Percentiles rank a stretch among this genome's conserved stretches.
phyloP scores from a whole-genome alignment of 225 moss, liverwort and hornwort species.

The Straminergon stramineum region DNA sequence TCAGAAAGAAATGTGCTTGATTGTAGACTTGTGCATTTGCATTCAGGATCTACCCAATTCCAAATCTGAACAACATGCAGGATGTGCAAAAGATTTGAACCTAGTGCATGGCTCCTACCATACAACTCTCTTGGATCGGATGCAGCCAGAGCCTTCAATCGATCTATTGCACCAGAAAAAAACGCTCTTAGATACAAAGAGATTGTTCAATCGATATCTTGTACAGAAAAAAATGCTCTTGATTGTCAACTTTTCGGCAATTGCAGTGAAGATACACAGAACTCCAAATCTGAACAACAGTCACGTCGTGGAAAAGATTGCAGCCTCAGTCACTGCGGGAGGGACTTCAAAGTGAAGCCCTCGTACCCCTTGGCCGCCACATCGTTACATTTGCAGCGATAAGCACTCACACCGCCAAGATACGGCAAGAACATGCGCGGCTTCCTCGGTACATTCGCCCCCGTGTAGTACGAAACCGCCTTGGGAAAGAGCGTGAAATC shows the following conservation, averaged over 20 bases:
- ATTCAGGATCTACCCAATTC: neutral
- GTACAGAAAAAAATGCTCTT: neutral
- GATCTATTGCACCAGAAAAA: too few species aligned
- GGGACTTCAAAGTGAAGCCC: neutral
- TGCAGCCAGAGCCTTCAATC: too few species aligned
- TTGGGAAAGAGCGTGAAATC: neutral
- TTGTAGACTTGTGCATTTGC: neutral
- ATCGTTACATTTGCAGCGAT: neutral
- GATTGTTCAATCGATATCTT: too few species aligned
- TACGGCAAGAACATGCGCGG: neutral
- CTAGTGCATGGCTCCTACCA: neutral
- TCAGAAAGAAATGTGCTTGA: too few species aligned
- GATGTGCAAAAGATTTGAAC: neutral
- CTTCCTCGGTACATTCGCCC: neutral
- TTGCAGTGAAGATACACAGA: neutral
- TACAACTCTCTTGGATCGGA: too few species aligned
- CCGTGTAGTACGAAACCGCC: neutral
- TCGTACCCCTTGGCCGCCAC: neutral
- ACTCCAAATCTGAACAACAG: neutral
- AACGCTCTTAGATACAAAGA: neutral
- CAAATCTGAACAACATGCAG: neutral
- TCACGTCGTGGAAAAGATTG: neutral
- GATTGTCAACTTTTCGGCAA: neutral
- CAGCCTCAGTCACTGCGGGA: neutral
- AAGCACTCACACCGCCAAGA: neutral